Conservation (phyloP, 73 alveolate genomes). For the Urostyla sp. region DNA sequence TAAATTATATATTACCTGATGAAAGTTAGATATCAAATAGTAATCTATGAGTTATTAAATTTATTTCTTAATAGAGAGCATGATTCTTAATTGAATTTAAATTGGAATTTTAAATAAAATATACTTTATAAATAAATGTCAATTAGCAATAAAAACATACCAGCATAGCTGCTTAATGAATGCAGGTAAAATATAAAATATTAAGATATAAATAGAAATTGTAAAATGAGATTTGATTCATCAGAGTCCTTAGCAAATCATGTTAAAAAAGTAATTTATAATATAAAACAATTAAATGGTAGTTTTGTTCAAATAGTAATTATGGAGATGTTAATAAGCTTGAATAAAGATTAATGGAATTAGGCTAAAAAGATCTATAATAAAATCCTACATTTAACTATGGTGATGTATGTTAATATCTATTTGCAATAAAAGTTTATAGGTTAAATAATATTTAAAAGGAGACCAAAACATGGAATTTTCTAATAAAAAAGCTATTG, state of each 20-base stretch:
- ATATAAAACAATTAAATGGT: not conserved
- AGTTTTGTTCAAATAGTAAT: constrained; percentile 62
- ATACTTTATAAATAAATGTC: not conserved
- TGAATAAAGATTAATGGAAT: constrained; percentile 40
- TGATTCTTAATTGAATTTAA: too few relatives aligned
- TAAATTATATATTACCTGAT: not conserved
- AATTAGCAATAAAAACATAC: constrained; percentile 5
- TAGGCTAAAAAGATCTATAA: constrained; percentile 35
- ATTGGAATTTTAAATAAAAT: not conserved
- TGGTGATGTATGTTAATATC: constrained; percentile 31
- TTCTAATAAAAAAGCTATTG: not conserved
- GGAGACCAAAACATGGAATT: constrained; percentile 6
- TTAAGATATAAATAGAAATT: constrained; percentile 29
- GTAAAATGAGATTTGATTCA: constrained; percentile 69
- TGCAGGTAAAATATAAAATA: constrained; percentile 13
- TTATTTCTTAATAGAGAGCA: not conserved
- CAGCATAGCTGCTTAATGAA: constrained; percentile 35
- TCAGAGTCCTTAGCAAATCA: constrained; percentile 60
- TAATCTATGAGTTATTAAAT: not conserved
- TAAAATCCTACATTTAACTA: constrained; percentile 11
- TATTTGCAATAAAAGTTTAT: not conserved
- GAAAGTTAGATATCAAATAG: not conserved
- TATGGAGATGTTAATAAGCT: constrained; percentile 45
- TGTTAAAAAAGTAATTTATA: constrained; percentile 55
- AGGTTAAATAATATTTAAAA: constrained; percentile 52